Evolutionary conservation across 371 early-diverging fungal genomes (phyloP).

Genomic region (Apophysomyces trapeziformis): DNA sequence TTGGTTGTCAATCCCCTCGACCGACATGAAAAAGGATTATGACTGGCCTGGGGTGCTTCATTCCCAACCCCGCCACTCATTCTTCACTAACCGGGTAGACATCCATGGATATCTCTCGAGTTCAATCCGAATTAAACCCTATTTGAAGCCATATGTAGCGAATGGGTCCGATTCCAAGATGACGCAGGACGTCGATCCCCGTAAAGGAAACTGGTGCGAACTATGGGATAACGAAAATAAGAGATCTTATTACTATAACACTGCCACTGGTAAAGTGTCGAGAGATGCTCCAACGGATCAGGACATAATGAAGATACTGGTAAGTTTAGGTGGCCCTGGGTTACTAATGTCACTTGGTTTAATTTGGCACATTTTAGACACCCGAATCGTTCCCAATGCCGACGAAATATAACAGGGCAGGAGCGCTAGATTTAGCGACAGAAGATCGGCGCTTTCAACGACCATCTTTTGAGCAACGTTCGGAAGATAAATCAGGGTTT

Average conservation of each 20-base stretch:
- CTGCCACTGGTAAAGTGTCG: constrained; percentile 81
- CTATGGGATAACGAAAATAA: constrained; percentile 85
- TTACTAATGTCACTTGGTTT: neutral
- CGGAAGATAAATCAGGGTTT: neutral
- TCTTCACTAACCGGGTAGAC: constrained; percentile 23
- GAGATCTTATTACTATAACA: constrained; percentile 90
- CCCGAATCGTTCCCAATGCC: neutral
- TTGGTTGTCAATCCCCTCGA: constrained; percentile 1
- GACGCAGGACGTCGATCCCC: constrained; percentile 48
- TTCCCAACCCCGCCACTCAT: constrained; percentile 19
- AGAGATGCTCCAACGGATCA: constrained; percentile 84
- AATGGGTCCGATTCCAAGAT: constrained; percentile 19
- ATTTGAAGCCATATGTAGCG: constrained; percentile 20
- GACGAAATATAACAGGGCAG: neutral
- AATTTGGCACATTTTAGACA: neutral
- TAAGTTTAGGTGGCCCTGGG: constrained; percentile 19
- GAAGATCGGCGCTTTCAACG: neutral
- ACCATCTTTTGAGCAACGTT: neutral
- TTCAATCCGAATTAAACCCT: neutral
- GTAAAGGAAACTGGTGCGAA: constrained; percentile 94
- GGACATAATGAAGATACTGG: constrained; percentile 70
- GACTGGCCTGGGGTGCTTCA: constrained; percentile 28
- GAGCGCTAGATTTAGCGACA: neutral
- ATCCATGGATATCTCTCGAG: neutral
- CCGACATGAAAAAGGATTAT: constrained; percentile 1